Evolutionary conservation across 768 basidiomycete species (phyloP), one percentile per base, ranked within the genome.

Genomic region (Pilatotrama ljubarskyi): DNA sequence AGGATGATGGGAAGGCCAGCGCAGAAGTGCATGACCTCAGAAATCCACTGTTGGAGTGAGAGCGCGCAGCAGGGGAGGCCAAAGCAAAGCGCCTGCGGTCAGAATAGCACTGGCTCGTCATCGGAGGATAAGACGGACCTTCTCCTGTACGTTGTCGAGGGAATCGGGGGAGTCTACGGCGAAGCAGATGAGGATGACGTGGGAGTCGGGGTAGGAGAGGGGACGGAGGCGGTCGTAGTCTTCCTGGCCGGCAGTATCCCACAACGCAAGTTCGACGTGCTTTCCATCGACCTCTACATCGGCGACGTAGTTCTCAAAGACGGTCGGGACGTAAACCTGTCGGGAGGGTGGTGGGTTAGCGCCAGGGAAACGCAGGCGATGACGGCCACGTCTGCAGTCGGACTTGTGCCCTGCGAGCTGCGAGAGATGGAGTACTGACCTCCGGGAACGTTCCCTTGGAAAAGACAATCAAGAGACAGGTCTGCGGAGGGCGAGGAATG

Each of bases 231-330:
- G 92, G 77, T 98, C 97, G 76, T 98, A 98, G 75, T 98, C 97
- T 78, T 98, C 96, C 76, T 98, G 96, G 54, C 97, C 97, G 35
- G 97, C 96, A 52, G 97, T 98, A 95, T 98, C 97, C 97, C 97
- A 98, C 69, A 99, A 79, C 26, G 97, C 96, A 69, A 99, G 83
- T 77, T 99, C 97, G 68, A 98, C 95, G 73, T 95, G 93, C 80
- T 96, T 98, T 67, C 93, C 93, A 71, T 98, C 96, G 62, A 98
- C 95, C 75, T 98, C 94, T 50, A 98, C 95, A 75, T 98, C 95
- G 67, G 96, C 96, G 56, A 97, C 96, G 75, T 98, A 97, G 86
- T 98, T 98, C 83, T 99, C 97, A 68, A 98, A 99, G 51, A 99
- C 97, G 59, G 97, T 99, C 50, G 97, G 97, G 64, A 98, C 95